Percentiles rank a stretch among this genome's conserved stretches.
These are phyloP conservation scores for Corinectria fuckeliana DNA, from an alignment of 2,329 filamentous ascomycete species.

Conservation along the genomic window DNA sequence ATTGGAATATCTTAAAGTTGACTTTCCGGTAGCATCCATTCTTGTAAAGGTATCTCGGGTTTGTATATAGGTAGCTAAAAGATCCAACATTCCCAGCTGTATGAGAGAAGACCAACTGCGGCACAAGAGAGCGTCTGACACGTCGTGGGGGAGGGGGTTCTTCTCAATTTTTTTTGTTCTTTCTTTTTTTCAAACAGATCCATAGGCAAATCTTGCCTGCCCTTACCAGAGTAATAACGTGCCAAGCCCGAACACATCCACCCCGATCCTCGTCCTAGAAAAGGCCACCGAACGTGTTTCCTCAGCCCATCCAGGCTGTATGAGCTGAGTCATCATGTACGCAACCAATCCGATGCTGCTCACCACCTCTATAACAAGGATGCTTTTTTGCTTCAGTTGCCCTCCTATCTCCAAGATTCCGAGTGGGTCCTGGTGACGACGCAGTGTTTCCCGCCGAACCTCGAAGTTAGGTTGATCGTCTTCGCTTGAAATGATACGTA, in stretches of 20 bases:
- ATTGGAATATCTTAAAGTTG: no score
- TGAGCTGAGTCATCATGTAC: slow-evolving; percentile 70
- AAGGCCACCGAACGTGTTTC: slow-evolving; percentile 26
- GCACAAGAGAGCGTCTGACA: not conserved
- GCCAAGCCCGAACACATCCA: slow-evolving; percentile 31
- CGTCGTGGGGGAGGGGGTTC: no score
- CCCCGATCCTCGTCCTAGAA: slow-evolving; percentile 21
- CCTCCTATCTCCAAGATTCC: slow-evolving; percentile 76
- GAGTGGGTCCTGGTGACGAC: slow-evolving; percentile 72
- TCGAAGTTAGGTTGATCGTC: slow-evolving; percentile 8
- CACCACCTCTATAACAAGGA: slow-evolving; percentile 74
- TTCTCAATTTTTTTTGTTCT: no score
- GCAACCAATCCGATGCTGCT: slow-evolving; percentile 78
- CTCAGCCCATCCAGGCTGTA: slow-evolving; percentile 37
- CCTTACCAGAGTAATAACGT: slow-evolving; percentile 29
- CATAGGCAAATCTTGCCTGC: not conserved
- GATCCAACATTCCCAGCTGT: not conserved
- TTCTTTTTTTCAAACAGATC: not conserved
- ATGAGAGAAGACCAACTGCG: not conserved
- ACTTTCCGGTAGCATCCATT: not conserved
- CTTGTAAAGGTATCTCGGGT: slow-evolving; percentile 31
- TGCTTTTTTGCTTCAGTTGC: slow-evolving; percentile 68
- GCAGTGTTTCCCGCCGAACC: slow-evolving; percentile 14
- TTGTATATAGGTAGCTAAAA: slow-evolving; percentile 1
- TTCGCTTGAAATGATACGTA: slow-evolving; percentile 14